A percentile compares a stretch with the other conserved stretches of the same genome.
Conservation (phyloP, 2,329 filamentous ascomycete genomes). For the Phoma sp. region DNA sequence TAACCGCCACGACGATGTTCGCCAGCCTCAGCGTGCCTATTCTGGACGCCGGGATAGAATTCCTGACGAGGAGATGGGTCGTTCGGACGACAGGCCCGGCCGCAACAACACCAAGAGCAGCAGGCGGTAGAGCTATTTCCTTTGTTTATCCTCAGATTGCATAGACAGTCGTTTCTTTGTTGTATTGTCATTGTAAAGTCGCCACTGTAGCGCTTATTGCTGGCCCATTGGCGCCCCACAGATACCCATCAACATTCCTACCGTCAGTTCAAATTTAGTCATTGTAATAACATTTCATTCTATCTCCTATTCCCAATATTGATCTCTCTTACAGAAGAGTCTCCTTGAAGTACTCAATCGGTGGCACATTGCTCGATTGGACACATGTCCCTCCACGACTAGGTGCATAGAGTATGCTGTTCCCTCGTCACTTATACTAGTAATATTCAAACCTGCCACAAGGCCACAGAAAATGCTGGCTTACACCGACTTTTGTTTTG, state of each 20-base stretch:
- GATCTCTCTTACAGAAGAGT: neutral
- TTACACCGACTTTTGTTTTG: too few species aligned
- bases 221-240: conserved; percentile 4
- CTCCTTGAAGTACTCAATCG: too few species aligned
- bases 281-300: conserved; percentile 9
- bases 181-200: neutral
- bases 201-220: conserved; percentile 1
- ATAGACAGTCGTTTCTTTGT: conserved; percentile 1
- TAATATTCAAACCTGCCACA: too few species aligned
- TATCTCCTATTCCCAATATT: neutral
- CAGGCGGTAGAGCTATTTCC: conserved; percentile 20
- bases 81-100: conserved; percentile 31
- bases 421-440: too few species aligned
- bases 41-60: conserved; percentile 36
- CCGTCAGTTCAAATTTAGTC: conserved; percentile 2
- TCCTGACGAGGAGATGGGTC: conserved; percentile 44
- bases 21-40: conserved; percentile 38
- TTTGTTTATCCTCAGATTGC: conserved; percentile 10
- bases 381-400: too few species aligned
- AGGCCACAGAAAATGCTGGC: too few species aligned
- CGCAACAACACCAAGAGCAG: conserved; percentile 35
- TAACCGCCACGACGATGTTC: conserved; percentile 35
- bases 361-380: too few species aligned
- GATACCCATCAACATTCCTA: conserved; percentile 15
- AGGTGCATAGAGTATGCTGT: too few species aligned